Base-by-base conservation (phyloP, 768 basidiomycete species). In the Russula sp. region DNA sequence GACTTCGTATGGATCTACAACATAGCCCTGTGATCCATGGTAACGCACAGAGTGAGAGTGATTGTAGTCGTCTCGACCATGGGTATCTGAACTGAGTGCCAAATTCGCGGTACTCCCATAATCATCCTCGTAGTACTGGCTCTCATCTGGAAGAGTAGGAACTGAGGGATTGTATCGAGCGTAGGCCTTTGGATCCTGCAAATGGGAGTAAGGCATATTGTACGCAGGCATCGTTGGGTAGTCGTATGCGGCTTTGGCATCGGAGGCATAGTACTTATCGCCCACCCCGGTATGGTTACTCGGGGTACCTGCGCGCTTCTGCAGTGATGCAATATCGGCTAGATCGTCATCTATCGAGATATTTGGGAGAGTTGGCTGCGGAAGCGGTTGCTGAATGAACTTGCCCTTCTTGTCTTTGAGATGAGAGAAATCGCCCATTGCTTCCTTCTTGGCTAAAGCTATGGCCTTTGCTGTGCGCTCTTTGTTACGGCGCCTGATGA, bases 341-440 rank as follows among this genome's bases (percentile, higher is more conserved):
- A 77, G 69, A 66, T 88, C 86, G 65, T 94, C 90, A 58, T 95
- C 88, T 49, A 97, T 79, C n/a, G 84, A 86, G 53, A 99, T 79
- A 65, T 90, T 90, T 14, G 97, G 97, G 38, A 98, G 81, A 9
- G 97, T 99, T 1, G 97, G 97, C 74, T 97, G 93, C 20, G 93
- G 92, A 7, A 93, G 79, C 10, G 86, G 87, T 67, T 86, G 82
- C n/a, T 79, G 83, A 58, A 90, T 80, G 69, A 88, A 75, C 70
- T 91, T 86, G 59, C 93, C 94, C 72, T 90, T 93, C 80, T 90
- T 91, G 77, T 93, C 92, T 80, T 90, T 94, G 66, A 96, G 79
- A 71, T 95, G 93, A 48, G 89, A 89, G 74, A 76, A 93, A 71
- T 94, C 95, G 60, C 93, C 93, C 69, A 82, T 83, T 4, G 94